phyloP scores from a whole-genome alignment of 2,329 filamentous ascomycete species.

The Periconia digitata region DNA sequence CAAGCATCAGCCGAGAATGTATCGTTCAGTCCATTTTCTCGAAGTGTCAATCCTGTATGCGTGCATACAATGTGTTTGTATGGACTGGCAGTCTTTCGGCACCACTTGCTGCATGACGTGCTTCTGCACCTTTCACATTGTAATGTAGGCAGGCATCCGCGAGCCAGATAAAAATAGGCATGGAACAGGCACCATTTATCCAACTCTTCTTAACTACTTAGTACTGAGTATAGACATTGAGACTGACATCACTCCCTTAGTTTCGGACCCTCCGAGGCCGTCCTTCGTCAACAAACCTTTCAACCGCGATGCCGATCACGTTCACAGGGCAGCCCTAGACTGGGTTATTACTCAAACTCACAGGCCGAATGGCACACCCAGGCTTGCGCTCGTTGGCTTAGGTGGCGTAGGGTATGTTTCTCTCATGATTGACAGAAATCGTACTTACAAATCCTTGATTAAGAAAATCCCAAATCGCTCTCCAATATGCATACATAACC shows the following conservation, averaged over 20 bases:
- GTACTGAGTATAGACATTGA: too few relatives aligned
- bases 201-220: too few relatives aligned
- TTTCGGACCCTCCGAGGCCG: not conserved
- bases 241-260: not conserved
- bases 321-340: constrained; percentile 3
- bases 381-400: constrained; percentile 9
- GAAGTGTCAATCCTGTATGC: not conserved
- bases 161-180: not conserved
- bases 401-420: constrained; percentile 10
- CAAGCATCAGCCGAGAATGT: not conserved
- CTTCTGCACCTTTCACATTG: too few relatives aligned
- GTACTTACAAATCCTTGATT: not conserved
- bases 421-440: not conserved
- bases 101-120: too few relatives aligned
- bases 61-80: not conserved
- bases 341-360: not conserved
- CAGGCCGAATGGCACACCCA: not conserved
- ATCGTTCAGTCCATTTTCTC: too few relatives aligned
- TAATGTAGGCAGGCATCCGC: not conserved
- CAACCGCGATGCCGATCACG: constrained; percentile 4
- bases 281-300: constrained; percentile 4
- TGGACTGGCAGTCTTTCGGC: too few relatives aligned
- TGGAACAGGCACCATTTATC: not conserved
- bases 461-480: constrained; percentile 21
- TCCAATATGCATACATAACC: constrained; percentile 25